Conservation (phyloP, 495 filamentous ascomycete species). For the Hypoxylon lenormandii region DNA sequence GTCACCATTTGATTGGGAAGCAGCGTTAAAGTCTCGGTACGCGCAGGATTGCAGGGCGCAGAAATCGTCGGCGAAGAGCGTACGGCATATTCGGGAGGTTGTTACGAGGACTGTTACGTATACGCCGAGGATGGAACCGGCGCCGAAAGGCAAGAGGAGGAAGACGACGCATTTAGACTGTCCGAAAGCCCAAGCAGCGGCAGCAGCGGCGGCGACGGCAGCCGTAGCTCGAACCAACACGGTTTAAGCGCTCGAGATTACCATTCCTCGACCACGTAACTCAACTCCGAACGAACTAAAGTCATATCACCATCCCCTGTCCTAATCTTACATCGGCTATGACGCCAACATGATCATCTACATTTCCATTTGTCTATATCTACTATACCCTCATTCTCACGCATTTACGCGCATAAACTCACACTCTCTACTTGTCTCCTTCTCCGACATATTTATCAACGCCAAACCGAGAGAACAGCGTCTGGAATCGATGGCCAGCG, state of each 20-base stretch:
- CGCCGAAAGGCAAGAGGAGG: conserved; percentile 80
- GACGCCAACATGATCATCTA: conserved; percentile 25
- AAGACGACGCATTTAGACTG: conserved; percentile 58
- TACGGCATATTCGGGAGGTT: conserved; percentile 73
- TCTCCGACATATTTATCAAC: conserved; percentile 43
- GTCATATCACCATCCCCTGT: conserved; percentile 20
- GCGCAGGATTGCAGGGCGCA: conserved; percentile 58
- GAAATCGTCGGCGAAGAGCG: conserved; percentile 63
- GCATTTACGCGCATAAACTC: conserved; percentile 22
- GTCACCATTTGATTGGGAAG: conserved; percentile 72
- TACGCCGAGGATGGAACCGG: conserved; percentile 74
- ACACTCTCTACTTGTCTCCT: conserved; percentile 34
- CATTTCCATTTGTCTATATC: conserved; percentile 51
- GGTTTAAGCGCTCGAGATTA: conserved; percentile 25
- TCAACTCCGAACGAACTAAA: conserved; percentile 43
- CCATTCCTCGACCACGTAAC: conserved; percentile 11
- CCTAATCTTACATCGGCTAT: conserved; percentile 27
- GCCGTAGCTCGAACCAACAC: conserved; percentile 34
- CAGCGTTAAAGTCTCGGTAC: conserved; percentile 65
- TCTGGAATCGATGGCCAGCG: conserved; percentile 22
- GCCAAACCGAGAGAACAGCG: conserved; percentile 23
- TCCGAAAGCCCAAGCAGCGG: conserved; percentile 39
- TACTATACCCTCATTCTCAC: conserved; percentile 18
- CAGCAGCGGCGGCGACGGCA: conserved; percentile 34
- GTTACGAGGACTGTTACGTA: conserved; percentile 83